These are phyloP conservation scores for Berberis thunbergii DNA, from an alignment of 164 flowering plant species.

Conservation along the genomic window DNA sequence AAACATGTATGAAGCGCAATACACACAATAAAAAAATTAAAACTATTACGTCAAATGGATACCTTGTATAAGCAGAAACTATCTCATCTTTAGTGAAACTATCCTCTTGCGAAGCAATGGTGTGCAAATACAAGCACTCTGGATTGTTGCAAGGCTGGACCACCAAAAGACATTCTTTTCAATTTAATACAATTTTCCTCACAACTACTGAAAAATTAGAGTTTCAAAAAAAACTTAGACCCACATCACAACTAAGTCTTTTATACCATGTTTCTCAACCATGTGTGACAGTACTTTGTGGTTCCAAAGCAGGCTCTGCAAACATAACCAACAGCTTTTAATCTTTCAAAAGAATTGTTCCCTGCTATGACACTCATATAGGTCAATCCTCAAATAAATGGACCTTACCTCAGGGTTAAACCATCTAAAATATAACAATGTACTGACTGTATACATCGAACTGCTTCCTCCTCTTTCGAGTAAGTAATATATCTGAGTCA, in stretches of 20 bases:
- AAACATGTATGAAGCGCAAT: too few relatives aligned
- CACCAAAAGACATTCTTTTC: too few relatives aligned
- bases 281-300: constrained; percentile 95
- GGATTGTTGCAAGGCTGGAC: too few relatives aligned
- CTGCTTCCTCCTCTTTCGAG: constrained; percentile 90
- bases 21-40: too few relatives aligned
- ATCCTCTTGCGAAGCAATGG: too few relatives aligned
- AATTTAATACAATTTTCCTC: too few relatives aligned
- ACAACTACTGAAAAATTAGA: background rate
- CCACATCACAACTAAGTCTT: background rate
- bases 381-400: background rate
- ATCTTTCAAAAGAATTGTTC: background rate
- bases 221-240: background rate
- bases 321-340: background rate
- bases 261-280: constrained; percentile 90
- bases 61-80: too few relatives aligned
- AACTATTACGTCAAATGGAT: too few relatives aligned
- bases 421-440: constrained; percentile 89
- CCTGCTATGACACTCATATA: background rate
- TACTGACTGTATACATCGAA: constrained; percentile 89
- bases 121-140: too few relatives aligned
- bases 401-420: constrained; percentile 59
- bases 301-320: constrained; percentile 99
- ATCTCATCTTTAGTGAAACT: too few relatives aligned
- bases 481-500: constrained; percentile 80